Percentiles rank a stretch among this genome's conserved stretches.
Evolutionary conservation across 139 green algal genomes (phyloP).

Genomic region (Tetradesmus lagerheimii): DNA sequence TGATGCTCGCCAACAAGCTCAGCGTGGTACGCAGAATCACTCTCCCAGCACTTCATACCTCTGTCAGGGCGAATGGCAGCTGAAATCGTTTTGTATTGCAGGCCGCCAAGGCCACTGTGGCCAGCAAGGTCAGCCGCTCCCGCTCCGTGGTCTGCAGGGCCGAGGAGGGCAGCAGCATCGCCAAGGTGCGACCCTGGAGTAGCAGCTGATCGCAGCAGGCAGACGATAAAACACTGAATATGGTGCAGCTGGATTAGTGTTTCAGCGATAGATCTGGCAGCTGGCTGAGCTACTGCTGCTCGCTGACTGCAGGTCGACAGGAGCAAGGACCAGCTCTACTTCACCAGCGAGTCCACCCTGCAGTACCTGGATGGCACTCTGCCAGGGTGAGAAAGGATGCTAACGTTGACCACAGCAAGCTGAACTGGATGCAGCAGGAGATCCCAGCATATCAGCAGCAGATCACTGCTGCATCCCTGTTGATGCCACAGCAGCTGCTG

Average conservation of each 20-base stretch:
- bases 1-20: background rate
- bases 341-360: slow-evolving; percentile 83
- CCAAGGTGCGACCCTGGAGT: slow-evolving; percentile 50
- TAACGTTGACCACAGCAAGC: background rate
- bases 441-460: background rate
- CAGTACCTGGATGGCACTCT: slow-evolving; percentile 96
- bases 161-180: slow-evolving; percentile 58
- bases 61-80: background rate
- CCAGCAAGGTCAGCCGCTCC: slow-evolving; percentile 48
- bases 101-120: slow-evolving; percentile 46
- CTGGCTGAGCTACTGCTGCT: background rate
- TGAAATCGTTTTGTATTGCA: slow-evolving; percentile 38
- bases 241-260: background rate
- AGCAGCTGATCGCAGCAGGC: background rate
- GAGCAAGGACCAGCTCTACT: slow-evolving; percentile 77
- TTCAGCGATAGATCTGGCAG: background rate
- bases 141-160: slow-evolving; percentile 59
- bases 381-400: slow-evolving; percentile 75
- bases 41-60: background rate
- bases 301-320: slow-evolving; percentile 71
- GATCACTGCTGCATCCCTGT: background rate
- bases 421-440: background rate
- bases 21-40: slow-evolving; percentile 9
- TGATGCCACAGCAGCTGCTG: background rate
- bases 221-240: background rate